These are phyloP conservation scores for Ophiocordyceps australis DNA, from an alignment of 2,329 filamentous ascomycete species.

Conservation along the genomic window DNA sequence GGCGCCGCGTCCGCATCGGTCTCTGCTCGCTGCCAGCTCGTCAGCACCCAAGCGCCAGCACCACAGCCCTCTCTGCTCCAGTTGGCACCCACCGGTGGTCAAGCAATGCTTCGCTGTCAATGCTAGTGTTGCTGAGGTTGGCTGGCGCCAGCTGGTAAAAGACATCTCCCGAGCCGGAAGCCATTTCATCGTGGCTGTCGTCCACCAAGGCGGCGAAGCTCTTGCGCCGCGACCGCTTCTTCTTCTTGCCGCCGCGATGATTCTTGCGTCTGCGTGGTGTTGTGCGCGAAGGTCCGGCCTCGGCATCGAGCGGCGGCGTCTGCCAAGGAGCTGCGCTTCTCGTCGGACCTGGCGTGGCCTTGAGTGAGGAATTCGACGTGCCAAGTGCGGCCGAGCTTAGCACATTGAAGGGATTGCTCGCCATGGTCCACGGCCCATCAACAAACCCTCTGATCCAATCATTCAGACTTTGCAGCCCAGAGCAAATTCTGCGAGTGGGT, in stretches of 20 bases:
- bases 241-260: conserved; percentile 64
- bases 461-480: too few relatives aligned
- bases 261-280: conserved; percentile 37
- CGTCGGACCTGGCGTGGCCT: too few relatives aligned
- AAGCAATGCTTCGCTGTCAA: conserved; percentile 75
- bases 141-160: conserved; percentile 30
- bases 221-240: conserved; percentile 57
- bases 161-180: conserved; percentile 15
- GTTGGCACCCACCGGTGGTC: conserved; percentile 54
- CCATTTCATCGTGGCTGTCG: conserved; percentile 24
- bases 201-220: conserved; percentile 56
- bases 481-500: too few relatives aligned
- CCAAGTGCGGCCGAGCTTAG: too few relatives aligned
- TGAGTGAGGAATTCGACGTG: too few relatives aligned
- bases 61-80: too few relatives aligned
- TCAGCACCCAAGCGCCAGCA: not conserved
- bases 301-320: conserved; percentile 3
- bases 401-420: conserved; percentile 13
- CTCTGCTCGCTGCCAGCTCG: conserved; percentile 31
- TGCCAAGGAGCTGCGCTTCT: conserved; percentile 1
- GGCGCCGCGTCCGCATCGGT: conserved; percentile 43
- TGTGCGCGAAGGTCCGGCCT: conserved; percentile 1
- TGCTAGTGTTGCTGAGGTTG: conserved; percentile 64
- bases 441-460: too few relatives aligned
- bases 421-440: too few relatives aligned